A percentile compares a stretch with the other conserved stretches of the same genome.
Conservation (phyloP, 129 eudicot genomes). For the Pulicaria dysenterica region DNA sequence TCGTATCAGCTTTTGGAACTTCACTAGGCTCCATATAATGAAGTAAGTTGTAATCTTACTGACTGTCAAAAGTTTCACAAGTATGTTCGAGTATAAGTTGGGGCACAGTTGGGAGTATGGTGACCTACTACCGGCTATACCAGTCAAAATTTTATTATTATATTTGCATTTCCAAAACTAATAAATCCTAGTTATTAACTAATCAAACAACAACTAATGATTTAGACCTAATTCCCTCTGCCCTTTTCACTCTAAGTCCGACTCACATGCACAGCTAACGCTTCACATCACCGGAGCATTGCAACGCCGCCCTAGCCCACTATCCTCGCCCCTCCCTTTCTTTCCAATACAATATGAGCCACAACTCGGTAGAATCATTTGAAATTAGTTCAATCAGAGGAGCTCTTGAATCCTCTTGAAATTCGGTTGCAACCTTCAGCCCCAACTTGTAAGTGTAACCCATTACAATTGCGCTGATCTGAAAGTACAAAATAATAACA, state of each 20-base stretch:
- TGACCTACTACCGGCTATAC: no score
- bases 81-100: background rate
- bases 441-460: constrained; percentile 39
- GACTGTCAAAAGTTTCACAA: constrained; percentile 44
- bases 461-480: constrained; percentile 33
- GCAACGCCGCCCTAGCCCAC: no score
- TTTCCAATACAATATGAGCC: no score
- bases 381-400: constrained; percentile 45
- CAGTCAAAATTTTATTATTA: no score
- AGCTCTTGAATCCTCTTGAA: constrained; percentile 56
- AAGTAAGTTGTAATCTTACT: constrained; percentile 65
- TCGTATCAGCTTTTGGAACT: constrained; percentile 41
- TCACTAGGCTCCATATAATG: constrained; percentile 77
- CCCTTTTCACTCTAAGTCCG: no score
- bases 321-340: no score
- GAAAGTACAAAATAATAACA: background rate
- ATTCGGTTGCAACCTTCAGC: constrained; percentile 46
- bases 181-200: no score
- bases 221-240: no score
- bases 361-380: constrained; percentile 63
- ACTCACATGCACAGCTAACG: no score
- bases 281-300: no score
- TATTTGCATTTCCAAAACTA: no score
- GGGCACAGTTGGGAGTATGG: background rate
- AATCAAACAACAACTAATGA: no score